Conservation (phyloP, 2,329 filamentous ascomycete species). For the Scortechinia acanthostroma region DNA sequence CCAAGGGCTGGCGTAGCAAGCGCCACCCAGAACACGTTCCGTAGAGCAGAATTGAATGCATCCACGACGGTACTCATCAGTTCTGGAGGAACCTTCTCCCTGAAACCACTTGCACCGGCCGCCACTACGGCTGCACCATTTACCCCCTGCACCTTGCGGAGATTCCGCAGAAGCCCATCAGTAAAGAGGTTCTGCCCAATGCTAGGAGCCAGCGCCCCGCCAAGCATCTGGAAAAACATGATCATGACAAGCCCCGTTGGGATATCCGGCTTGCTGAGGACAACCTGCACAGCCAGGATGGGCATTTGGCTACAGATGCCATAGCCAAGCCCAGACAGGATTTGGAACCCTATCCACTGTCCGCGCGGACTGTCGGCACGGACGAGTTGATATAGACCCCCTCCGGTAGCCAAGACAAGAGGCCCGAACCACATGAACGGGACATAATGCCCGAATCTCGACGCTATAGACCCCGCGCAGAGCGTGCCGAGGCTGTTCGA, state of each 20-base stretch:
- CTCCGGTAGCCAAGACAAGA: background rate
- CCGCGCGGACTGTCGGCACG: background rate
- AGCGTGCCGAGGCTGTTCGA: background rate
- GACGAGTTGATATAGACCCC: background rate
- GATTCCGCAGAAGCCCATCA: slow-evolving; percentile 4
- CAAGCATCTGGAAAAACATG: background rate
- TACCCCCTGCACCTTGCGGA: slow-evolving; percentile 4
- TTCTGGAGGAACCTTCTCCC: slow-evolving; percentile 3
- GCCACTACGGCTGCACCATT: slow-evolving; percentile 5
- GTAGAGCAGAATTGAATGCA: too few species aligned
- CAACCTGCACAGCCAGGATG: background rate
- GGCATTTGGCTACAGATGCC: background rate
- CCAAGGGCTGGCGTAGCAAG: too few species aligned
- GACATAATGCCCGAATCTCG: slow-evolving; percentile 11
- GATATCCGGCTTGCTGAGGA: slow-evolving; percentile 21
- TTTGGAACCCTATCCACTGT: background rate
- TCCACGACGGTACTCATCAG: slow-evolving; percentile 4
- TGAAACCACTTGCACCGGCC: slow-evolving; percentile 5
- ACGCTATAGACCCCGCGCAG: slow-evolving; percentile 7
- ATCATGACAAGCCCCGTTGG: slow-evolving; percentile 31
- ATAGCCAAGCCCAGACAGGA: background rate
- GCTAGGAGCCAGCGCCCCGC: background rate
- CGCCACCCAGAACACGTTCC: too few species aligned
- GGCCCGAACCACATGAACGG: slow-evolving; percentile 10
- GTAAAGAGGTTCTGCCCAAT: background rate